These are phyloP conservation scores for Aspergillus arachidicola DNA, from an alignment of 2,329 filamentous ascomycete species.

Conservation along the genomic window DNA sequence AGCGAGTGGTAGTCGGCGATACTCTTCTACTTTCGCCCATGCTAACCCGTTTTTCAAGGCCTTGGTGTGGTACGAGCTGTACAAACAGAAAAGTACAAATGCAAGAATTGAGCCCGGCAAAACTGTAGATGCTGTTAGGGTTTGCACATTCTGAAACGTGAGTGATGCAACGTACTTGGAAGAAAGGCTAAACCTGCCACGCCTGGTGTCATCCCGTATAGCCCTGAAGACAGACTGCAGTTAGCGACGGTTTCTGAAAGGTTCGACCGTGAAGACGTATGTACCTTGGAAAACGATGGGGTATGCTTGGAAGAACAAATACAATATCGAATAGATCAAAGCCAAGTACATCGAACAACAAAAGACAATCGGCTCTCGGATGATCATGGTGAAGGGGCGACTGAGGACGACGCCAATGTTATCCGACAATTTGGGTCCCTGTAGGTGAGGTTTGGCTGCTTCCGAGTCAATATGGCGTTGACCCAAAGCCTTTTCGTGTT, in stretches of 20 bases:
- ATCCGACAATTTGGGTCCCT: conserved; percentile 23
- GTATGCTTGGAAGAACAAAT: conserved; percentile 75
- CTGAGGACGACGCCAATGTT: conserved; percentile 64
- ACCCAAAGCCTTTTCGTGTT: conserved; percentile 52
- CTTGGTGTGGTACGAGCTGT: conserved; percentile 60
- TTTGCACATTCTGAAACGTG: background rate
- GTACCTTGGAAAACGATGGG: conserved; percentile 63
- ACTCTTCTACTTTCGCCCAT: conserved; percentile 63
- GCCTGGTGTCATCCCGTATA: conserved; percentile 33
- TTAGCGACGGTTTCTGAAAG: background rate
- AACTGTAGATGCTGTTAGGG: conserved; percentile 34
- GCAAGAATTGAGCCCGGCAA: conserved; percentile 62
- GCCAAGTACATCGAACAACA: conserved; percentile 70
- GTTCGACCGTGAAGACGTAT: background rate
- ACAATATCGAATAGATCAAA: conserved; percentile 66
- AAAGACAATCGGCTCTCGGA: conserved; percentile 70
- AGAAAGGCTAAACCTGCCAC: conserved; percentile 34
- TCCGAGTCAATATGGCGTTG: conserved; percentile 47
- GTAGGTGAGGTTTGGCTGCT: background rate
- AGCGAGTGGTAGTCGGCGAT: conserved; percentile 69
- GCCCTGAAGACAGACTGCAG: conserved; percentile 10
- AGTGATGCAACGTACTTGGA: conserved; percentile 22
- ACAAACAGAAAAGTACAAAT: conserved; percentile 63
- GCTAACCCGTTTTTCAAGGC: conserved; percentile 50
- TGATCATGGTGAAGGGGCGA: conserved; percentile 70